Evolutionary conservation across 345 rosid species (phyloP), one percentile per base, ranked within the genome.

Genomic region (Lepidium africanum): DNA sequence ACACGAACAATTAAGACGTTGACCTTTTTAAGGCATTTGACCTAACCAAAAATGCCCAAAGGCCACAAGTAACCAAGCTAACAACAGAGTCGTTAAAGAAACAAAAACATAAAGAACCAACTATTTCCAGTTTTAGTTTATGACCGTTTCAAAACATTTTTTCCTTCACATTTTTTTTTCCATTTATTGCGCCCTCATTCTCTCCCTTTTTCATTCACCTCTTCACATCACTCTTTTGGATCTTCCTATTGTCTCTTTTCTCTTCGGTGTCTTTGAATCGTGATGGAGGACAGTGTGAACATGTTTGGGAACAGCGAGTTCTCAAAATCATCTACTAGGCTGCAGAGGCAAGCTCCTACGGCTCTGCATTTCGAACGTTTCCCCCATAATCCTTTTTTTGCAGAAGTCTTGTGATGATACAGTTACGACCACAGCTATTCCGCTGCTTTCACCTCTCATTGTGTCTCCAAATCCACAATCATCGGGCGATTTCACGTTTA

Each of bases 271-370:
- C 27, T 54, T 21, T 46, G 33, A 17, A 14, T 14, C 21, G 43
- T 52, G 12, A 78, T 70, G 83, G 82, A 76, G 55, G 50, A 56
- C 9, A 25, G 30, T 46, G 72, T 57, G 38, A 74, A 48, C 37
- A 43, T 80, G 45, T 68, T 76, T 74, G 37, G 51, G 59, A 77
- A 51, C 49, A 78, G 50, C 9, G 54, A 46, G 6, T 21, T 69
- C 48, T 50, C 56, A 23, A 67, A 75, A 63, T 84, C 90, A 19
- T 81, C 87, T 2, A 82, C 89, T 37, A 88, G 95, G 78, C 81
- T 88, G 11, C 95, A 86, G 67, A 82, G 65, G 50, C 72, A 65
- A 12, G 95, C 89, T 5, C 91, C 95, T 0, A 21, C 78, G 17
- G 50, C 74, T 48, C 82, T 84, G 67, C 52, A 58, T 52, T 69